phyloP scores from a whole-genome alignment of 257 asterid genomes.

The Marsdenia floribunda region DNA sequence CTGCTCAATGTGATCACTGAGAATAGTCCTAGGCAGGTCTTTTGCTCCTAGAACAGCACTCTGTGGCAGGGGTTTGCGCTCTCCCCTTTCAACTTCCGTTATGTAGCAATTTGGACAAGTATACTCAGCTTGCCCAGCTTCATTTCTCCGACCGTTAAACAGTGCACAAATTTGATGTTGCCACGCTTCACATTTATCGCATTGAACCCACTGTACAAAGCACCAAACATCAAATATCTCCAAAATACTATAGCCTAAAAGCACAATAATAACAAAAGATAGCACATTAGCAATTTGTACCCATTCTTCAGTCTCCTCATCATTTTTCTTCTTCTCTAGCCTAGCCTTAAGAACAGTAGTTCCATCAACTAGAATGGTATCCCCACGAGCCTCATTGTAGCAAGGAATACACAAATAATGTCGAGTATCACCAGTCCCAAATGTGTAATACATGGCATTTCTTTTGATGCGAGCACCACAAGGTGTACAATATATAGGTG shows the following conservation, averaged over 20 bases:
- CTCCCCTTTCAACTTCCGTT: conserved; percentile 87
- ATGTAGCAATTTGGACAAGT: conserved; percentile 97
- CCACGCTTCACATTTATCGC: conserved; percentile 99
- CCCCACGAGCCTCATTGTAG: conserved; percentile 87
- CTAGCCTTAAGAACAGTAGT: conserved; percentile 61
- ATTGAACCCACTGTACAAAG: conserved; percentile 95
- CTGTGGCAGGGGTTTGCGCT: conserved; percentile 79
- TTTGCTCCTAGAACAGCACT: conserved; percentile 99
- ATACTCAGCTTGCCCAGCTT: conserved; percentile 97
- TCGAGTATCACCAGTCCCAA: conserved; percentile 90
- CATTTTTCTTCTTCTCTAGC: conserved; percentile 87
- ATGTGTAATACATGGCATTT: conserved; percentile 85
- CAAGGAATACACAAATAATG: conserved; percentile 86
- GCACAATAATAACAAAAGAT: not conserved
- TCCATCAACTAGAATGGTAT: conserved; percentile 69
- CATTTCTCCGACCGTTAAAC: conserved; percentile 96
- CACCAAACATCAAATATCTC: conserved; percentile 20
- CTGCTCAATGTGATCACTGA: conserved; percentile 90
- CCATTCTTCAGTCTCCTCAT: conserved; percentile 97
- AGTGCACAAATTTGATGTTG: conserved; percentile 98
- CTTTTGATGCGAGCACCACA: conserved; percentile 95
- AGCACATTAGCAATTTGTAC: conserved; percentile 28
- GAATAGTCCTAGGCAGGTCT: conserved; percentile 87
- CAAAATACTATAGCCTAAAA: conserved; percentile 6
- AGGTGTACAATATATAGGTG: conserved; percentile 87